Percentiles rank a stretch among this genome's conserved stretches.
These are phyloP conservation scores for Pythium pyrilobum DNA, from an alignment of 352 stramenopile genomes.

Conservation along the genomic window DNA sequence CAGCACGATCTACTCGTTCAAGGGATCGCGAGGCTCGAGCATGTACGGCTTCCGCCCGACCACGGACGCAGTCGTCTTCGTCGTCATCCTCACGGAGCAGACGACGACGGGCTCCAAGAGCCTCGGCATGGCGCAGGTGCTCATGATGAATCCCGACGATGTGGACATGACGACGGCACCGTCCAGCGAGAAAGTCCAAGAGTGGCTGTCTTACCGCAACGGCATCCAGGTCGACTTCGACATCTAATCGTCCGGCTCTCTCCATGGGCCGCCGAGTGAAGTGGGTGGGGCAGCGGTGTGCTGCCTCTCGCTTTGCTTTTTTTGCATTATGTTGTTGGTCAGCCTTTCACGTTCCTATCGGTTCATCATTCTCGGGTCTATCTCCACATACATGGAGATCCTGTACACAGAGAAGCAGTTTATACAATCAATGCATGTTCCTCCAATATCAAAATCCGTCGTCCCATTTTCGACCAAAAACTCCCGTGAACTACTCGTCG, in stretches of 20 bases:
- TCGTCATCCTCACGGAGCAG: constrained; percentile 28
- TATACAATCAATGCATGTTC: too few relatives aligned
- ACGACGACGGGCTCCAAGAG: constrained; percentile 5
- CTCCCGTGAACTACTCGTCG: too few relatives aligned
- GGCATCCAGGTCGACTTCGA: constrained; percentile 23
- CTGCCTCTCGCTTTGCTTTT: too few relatives aligned
- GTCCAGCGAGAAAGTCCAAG: constrained; percentile 12
- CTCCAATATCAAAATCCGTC: not conserved
- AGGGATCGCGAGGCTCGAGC: constrained; percentile 29
- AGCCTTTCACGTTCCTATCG: too few relatives aligned
- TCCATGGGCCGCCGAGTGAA: too few relatives aligned
- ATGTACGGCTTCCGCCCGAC: constrained; percentile 22
- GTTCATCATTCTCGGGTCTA: too few relatives aligned
- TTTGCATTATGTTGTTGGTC: too few relatives aligned
- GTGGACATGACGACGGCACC: constrained; percentile 23
- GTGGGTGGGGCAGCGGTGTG: too few relatives aligned
- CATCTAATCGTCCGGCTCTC: too few relatives aligned
- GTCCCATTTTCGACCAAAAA: not conserved
- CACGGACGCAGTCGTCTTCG: constrained; percentile 23
- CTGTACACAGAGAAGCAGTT: too few relatives aligned
- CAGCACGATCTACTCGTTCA: constrained; percentile 46
- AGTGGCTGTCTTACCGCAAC: constrained; percentile 27
- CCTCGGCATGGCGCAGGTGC: constrained; percentile 21
- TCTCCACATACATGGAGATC: too few relatives aligned
- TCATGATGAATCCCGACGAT: constrained; percentile 22